Evolutionary conservation across 371 early-diverging fungal species (phyloP), one percentile per base, ranked within the genome.

Genomic region (Zopfochytrium polystomum): DNA sequence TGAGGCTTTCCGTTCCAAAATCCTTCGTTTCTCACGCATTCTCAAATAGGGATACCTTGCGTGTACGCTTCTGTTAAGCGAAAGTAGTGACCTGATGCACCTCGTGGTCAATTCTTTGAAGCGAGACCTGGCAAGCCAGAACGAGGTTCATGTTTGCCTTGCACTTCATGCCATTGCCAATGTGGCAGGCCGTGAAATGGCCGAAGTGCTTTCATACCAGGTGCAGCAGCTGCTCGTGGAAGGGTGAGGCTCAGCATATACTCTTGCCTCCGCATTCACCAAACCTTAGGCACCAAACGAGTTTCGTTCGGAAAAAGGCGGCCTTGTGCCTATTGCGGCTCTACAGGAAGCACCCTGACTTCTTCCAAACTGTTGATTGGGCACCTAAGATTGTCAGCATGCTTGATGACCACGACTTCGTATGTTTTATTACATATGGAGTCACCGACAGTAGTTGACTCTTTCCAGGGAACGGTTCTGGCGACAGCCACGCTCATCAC

Each of bases 111-210:
- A 91, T 62, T 87, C 92, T 18, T 83, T 94, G 59, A 83, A 85
- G 44, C 89, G 88, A 67, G 97, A 98, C 74, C 71, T 98, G 57
- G 90, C 89, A 55, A 90, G 91, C 64, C 75, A 78, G 65, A 89
- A 90, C 68, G 97, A 98, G 74, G 85, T 90, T 52, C 85, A 82
- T 73, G 87, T 87, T 61, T 97, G 96, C 62, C 70, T 97, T 46
- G 97, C 95, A 1, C 77, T 98, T 9, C 92, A 92, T 63, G 92
- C 95, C 2, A 92, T 96, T 63, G 93, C 98, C 34, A 95, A 96
- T 65, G 89, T 95, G 56, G 92, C 92, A 62, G 89, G 91, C 33
- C 71, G 88, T 34, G 93, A 92, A 72, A 90, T 98, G 86, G 93
- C 95, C 13, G 92, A 93, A 63, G 76, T 84, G 0, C 74, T 96